Conservation (phyloP, 768 basidiomycete genomes). For the Boletus vermiculosoides region DNA sequence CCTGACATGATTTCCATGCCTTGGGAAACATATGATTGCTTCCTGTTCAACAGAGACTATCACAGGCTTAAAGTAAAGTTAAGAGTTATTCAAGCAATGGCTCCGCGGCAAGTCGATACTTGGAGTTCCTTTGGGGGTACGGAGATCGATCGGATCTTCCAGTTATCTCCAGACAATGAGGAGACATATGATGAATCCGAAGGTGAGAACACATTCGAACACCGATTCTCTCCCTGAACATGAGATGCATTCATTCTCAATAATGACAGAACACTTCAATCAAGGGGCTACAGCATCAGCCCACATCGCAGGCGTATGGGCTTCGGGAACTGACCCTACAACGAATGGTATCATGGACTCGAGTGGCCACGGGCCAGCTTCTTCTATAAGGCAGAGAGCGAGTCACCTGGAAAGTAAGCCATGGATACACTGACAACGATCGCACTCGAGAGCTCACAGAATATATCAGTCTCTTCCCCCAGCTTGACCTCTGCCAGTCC, state of each 20-base stretch:
- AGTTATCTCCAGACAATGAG: neutral
- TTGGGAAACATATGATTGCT: neutral
- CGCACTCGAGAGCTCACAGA: neutral
- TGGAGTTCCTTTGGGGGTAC: slow-evolving; percentile 11
- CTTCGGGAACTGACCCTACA: neutral
- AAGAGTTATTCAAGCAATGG: slow-evolving; percentile 44
- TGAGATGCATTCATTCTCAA: neutral
- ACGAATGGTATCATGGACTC: neutral
- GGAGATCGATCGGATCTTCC: neutral
- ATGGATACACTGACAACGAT: neutral
- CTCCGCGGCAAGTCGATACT: slow-evolving; percentile 22
- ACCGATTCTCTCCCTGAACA: neutral
- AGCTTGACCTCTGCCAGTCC: slow-evolving; percentile 6
- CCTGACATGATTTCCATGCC: neutral
- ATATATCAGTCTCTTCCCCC: slow-evolving; percentile 13
- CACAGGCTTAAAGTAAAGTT: slow-evolving; percentile 68
- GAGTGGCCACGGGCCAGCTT: neutral
- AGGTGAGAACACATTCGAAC: slow-evolving; percentile 7
- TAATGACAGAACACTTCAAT: slow-evolving; percentile 5
- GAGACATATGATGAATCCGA: slow-evolving; percentile 1
- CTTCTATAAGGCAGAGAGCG: neutral
- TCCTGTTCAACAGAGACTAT: slow-evolving; percentile 54
- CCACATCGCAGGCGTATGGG: neutral
- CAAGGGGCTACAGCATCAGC: neutral
- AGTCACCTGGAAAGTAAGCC: slow-evolving; percentile 13